Evolutionary conservation across 129 eudicot species (phyloP).

Genomic region (Logfia minima): DNA sequence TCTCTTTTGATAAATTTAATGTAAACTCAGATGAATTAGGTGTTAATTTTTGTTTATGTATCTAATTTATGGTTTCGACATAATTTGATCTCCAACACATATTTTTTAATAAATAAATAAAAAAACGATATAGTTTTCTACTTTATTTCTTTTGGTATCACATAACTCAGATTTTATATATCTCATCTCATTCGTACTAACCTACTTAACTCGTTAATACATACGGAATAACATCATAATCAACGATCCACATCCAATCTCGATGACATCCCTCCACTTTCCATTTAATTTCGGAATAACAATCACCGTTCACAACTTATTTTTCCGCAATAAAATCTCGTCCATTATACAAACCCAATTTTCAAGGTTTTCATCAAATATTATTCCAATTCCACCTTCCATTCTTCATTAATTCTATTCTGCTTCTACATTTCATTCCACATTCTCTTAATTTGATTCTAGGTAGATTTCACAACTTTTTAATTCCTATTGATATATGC

Average conservation of each 20-base stretch:
- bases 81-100: no score
- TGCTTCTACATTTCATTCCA: conserved; percentile 18
- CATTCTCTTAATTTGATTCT: conserved; percentile 1
- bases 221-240: no score
- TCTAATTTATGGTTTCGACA: no score
- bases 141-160: no score
- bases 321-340: conserved; percentile 33
- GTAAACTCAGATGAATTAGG: no score
- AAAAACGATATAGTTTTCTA: no score
- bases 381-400: conserved; percentile 14
- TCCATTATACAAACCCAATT: conserved; percentile 23
- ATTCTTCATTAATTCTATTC: conserved; percentile 3
- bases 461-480: neutral
- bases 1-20: no score
- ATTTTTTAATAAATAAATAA: no score
- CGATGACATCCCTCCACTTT: conserved; percentile 29
- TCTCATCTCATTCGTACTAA: no score
- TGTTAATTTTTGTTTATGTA: no score
- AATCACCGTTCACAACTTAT: conserved; percentile 5
- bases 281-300: conserved; percentile 22
- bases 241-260: conserved; percentile 24
- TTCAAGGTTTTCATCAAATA: conserved; percentile 21
- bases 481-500: neutral
- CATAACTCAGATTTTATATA: no score
- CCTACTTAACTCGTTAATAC: no score